These are phyloP conservation scores for Lolium multiflorum DNA, from an alignment of 176 grass and related monocot genomes.

Conservation along the genomic window DNA sequence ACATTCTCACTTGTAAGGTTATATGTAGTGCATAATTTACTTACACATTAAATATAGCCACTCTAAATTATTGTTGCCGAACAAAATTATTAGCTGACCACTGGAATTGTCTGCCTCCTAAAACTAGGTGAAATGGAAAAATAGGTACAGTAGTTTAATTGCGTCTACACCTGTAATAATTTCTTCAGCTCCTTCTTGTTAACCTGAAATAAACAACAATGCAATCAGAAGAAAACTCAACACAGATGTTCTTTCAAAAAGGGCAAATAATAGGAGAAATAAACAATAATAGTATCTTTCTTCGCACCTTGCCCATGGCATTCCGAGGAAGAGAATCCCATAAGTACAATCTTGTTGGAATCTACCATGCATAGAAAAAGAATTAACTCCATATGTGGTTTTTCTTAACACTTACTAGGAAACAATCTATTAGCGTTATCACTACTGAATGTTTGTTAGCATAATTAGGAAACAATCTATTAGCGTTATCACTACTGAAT, in stretches of 20 bases:
- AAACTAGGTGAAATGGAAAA: background rate
- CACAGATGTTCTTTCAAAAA: background rate
- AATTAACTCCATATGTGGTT: slow-evolving; percentile 17
- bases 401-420: background rate
- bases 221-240: background rate
- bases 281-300: slow-evolving; percentile 14
- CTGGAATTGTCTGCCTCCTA: background rate
- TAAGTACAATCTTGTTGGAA: slow-evolving; percentile 84
- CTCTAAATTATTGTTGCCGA: background rate
- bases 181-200: slow-evolving; percentile 96
- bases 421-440: background rate
- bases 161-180: slow-evolving; percentile 53
- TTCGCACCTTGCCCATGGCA: slow-evolving; percentile 91
- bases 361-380: slow-evolving; percentile 49
- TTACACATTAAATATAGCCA: background rate
- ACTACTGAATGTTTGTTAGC: background rate
- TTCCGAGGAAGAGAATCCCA: slow-evolving; percentile 96
- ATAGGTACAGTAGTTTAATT: background rate
- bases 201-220: slow-evolving; percentile 65
- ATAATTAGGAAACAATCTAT: slow-evolving; percentile 3
- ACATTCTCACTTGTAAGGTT: background rate
- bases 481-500: background rate
- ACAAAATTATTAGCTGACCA: slow-evolving; percentile 35
- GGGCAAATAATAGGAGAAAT: background rate
- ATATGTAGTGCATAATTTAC: background rate